Evolutionary conservation across 768 basidiomycete genomes (phyloP), one percentile per base, ranked within the genome.

Genomic region (Lentinula sp.): DNA sequence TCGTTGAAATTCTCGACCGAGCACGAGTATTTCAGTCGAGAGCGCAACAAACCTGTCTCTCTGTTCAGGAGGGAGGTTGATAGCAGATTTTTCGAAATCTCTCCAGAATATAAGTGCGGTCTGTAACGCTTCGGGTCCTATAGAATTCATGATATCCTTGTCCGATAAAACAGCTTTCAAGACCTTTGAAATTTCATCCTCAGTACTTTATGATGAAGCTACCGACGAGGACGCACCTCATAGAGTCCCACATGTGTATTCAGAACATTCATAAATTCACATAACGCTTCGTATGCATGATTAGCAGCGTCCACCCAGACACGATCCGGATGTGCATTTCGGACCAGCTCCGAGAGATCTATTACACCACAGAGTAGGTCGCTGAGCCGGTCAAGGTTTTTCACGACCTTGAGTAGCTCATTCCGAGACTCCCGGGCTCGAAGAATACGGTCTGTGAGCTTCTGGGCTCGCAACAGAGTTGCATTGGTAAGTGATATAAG

Each of bases 11-110:
- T 87, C 81, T 16, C 96, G 85, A 11, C 95, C 95, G 11, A 98
- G 88, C 0, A 87, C 78, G 21, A 96, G 79, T 61, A 98, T 91
- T 60, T 93, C 88, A 13, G 95, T 92, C 2, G 95, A 97, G 10
- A 98, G 77, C 1, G 88, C 84, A 16, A 99, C 94, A 64, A 97
- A 98, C 63, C 83, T 86, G 39, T 84, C 78, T 43, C 97, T 84
- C 66, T 93, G 80, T 9, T 78, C 79, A 0, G 88, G 83, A 9
- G 93, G 88, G 11, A 99, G 80, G 70, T 95, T 83, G 64, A 98
- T 95, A 8, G 93, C 96, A 13, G 95, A 98, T 72, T 95, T 95
- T 70, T 97, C 93, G 73, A 99, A 99, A 78, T 98, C 97, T 51
- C 90, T 83, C 83, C 93, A 89, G 74, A 98, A 98, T 62, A 95